A percentile compares a stretch with the other conserved stretches of the same genome.
Evolutionary conservation across 306 rosid species (phyloP).

Genomic region (Canavalia ensiformis): DNA sequence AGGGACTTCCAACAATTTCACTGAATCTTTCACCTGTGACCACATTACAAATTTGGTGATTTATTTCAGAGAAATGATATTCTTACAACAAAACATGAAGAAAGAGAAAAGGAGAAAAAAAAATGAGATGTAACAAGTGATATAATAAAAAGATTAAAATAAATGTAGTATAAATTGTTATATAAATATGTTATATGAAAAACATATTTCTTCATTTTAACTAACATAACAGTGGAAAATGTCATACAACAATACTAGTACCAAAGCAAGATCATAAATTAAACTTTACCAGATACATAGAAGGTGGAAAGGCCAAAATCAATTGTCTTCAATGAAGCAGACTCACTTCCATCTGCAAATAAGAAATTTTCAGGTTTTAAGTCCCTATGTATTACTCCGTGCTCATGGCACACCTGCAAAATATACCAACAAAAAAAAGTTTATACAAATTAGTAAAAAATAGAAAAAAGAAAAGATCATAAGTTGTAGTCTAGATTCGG

Average conservation of each 20-base stretch:
- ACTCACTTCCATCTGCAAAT: constrained; percentile 71
- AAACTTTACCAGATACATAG: constrained; percentile 64
- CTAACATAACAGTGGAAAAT: not conserved
- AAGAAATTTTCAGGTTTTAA: constrained; percentile 96
- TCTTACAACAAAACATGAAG: too few relatives aligned
- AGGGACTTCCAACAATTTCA: constrained; percentile 98
- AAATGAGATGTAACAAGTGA: too few relatives aligned
- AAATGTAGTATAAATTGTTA: too few relatives aligned
- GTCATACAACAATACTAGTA: not conserved
- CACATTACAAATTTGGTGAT: constrained; percentile 4
- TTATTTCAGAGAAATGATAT: not conserved
- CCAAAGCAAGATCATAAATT: not conserved
- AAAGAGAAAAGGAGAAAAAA: too few relatives aligned
- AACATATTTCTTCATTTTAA: too few relatives aligned
- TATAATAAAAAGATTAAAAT: too few relatives aligned
- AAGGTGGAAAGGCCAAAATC: constrained; percentile 95
- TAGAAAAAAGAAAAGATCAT: not conserved
- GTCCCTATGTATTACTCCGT: constrained; percentile 93
- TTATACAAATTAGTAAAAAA: not conserved
- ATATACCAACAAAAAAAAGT: not conserved
- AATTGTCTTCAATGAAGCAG: constrained; percentile 74
- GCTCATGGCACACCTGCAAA: constrained; percentile 80
- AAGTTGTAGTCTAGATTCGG: constrained; percentile 3
- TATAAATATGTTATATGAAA: too few relatives aligned
- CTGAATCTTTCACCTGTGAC: constrained; percentile 78